Evolutionary conservation across 306 rosid species (phyloP), one percentile per base, ranked within the genome.

Genomic region (Leucaena leucocephala): DNA sequence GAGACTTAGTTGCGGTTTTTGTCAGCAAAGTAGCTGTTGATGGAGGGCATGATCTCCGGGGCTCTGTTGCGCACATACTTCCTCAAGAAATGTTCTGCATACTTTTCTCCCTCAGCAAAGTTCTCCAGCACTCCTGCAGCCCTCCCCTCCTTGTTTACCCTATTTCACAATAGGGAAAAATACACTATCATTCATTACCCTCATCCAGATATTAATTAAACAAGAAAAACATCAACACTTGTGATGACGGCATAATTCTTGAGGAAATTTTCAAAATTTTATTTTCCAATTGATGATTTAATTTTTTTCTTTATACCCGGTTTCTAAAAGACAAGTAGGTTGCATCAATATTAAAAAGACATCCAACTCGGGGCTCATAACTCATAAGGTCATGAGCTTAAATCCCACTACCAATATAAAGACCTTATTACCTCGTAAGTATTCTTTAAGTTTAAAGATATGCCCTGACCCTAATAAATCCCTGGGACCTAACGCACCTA

Each of bases 71-170:
- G 92, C 13, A 86, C 91, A 63, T 39, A 87, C 73, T 81, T 91
- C 83, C 97, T 84, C 71, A 92, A 43, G 58, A 72, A 62, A 82
- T 91, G 88, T 80, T 91, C 94, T 0, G 88, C 0, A 44, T 91
- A 91, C 88, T 79, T 89, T 72, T 91, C 90, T 78, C 97, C 97
- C 87, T 91, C 97, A 1, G 83, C 82, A 21, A 85, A 84, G 84
- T 91, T 91, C 2, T 91, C 97, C 86, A 89, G 73, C 72, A 91
- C 88, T 75, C 99, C 99, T 1, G 99, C 99, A 21, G 95, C 82
- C 69, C 99, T 89, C 17, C 6, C 22, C 92, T 87, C 92, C 87
- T 95, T 95, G 92, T 0, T 86, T 76, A 95, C 94, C 78, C 99
- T 95, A 84, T 7, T 27, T 27, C 52, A 62, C 8, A 4, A 3